phyloP scores from a whole-genome alignment of 163 green algal species.

The Chlamydomonas reinhardtii region DNA sequence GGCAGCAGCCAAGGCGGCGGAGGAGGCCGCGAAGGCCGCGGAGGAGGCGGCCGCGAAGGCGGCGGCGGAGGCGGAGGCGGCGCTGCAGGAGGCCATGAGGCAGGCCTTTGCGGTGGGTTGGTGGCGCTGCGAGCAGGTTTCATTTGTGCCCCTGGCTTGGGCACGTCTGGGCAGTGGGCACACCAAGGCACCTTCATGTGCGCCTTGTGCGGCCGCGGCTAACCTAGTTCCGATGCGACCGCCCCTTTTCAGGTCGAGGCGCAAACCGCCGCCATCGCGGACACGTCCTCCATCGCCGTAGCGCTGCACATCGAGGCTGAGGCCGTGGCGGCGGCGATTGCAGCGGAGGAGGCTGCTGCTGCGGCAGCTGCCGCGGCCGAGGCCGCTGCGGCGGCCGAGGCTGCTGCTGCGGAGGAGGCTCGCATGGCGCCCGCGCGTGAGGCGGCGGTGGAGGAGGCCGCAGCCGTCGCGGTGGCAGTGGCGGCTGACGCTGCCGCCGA shows the following conservation, averaged over 20 bases:
- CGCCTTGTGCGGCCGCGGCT: too few relatives aligned
- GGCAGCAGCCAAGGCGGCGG: not conserved
- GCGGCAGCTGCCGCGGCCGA: not conserved
- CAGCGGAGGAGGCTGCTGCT: not conserved
- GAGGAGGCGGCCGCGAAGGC: not conserved
- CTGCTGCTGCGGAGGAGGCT: not conserved
- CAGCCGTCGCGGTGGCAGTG: not conserved
- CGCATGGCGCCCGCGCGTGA: not conserved
- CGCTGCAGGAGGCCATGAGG: not conserved
- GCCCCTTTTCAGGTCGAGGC: not conserved
- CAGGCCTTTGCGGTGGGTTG: not conserved
- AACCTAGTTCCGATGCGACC: too few relatives aligned
- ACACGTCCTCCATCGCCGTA: not conserved
- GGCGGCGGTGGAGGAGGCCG: not conserved
- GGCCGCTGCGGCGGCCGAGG: not conserved
- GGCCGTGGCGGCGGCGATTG: not conserved
- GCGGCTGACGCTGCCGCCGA: not conserved
- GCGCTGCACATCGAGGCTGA: not conserved
- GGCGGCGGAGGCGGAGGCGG: not conserved
- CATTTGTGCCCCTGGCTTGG: too few relatives aligned
- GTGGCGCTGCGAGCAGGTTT: too few relatives aligned
- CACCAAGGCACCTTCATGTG: too few relatives aligned
- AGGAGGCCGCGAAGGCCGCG: not conserved
- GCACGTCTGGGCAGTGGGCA: too few relatives aligned
- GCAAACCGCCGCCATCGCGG: not conserved